Evolutionary conservation across 2,329 filamentous ascomycete genomes (phyloP).

Genomic region (Samsoniella hepiali): DNA sequence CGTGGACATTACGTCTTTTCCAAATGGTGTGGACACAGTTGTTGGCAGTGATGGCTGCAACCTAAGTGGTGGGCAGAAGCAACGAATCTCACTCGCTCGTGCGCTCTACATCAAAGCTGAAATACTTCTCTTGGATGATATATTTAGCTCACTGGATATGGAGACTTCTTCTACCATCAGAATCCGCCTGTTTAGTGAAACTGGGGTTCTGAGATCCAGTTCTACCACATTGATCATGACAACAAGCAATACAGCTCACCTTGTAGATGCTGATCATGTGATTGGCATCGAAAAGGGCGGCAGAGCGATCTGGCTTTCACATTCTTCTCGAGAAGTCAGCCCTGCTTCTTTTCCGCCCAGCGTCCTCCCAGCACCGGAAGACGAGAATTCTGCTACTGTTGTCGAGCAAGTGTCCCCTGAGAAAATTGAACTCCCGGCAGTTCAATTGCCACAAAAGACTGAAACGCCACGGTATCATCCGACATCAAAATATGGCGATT

Average conservation of each 20-base stretch:
- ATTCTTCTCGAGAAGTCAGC: background rate
- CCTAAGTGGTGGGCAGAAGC: constrained; percentile 30
- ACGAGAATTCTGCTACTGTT: constrained; percentile 17
- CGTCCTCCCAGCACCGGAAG: background rate
- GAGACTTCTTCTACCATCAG: constrained; percentile 21
- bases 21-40: constrained; percentile 30
- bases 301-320: background rate
- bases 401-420: constrained; percentile 1
- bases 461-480: background rate
- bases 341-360: background rate
- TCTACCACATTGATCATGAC: constrained; percentile 21
- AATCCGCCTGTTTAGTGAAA: constrained; percentile 21
- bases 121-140: constrained; percentile 30
- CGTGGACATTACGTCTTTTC: constrained; percentile 28
- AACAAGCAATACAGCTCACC: constrained; percentile 23
- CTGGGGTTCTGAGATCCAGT: constrained; percentile 14
- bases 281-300: background rate
- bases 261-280: constrained; percentile 8
- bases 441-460: background rate
- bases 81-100: constrained; percentile 26
- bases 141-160: constrained; percentile 32
- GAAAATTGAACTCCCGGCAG: background rate
- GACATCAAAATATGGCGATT: background rate
- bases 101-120: constrained; percentile 29
- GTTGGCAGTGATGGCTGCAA: constrained; percentile 36